Base-by-base conservation (phyloP, 768 basidiomycete species). In the Pleurotus salmoneostramineus region DNA sequence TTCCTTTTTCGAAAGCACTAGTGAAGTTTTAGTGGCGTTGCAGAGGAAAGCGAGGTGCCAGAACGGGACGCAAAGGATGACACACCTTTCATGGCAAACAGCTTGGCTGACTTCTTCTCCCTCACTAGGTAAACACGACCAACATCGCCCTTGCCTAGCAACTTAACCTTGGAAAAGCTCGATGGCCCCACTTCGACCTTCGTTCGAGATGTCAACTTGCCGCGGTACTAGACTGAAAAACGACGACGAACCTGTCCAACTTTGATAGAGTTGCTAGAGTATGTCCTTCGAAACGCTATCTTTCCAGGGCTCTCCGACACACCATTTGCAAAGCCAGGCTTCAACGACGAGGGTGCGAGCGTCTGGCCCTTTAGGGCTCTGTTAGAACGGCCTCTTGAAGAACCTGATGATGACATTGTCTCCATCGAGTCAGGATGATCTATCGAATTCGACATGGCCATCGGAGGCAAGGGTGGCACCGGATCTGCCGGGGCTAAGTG, bases 61-160 rank as follows among this genome's bases (percentile, higher is more conserved):
- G 3, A 27, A 27, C 3, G 21, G 21, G 21, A 27, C 21, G 21
- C 21, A 63, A 60, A 64, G 61, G 60, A 58, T 57, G 43, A 71
- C 83, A 68, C 78, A 94, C 95, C 95, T 86, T 99, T 99, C 97
- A 99, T 99, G 58, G 97, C 97, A 74, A 87, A 99, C 61, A 98
- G 79, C 74, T 96, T 97, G 66, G 87, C 84, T 50, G 87, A 87
- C 82, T 98, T 98, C 85, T 99, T 98, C 78, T 99, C 97, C 65
- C 91, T 84, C 50, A 99, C 97, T 46, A 99, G 83, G 75, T 98
- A 99, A 43, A 99, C 97, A 71, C 96, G 91, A 15, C 97, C 97
- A 48, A 99, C 97, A 72, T 99, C 97, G 47, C 97, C 97, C 71
- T 97, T 94, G 48, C 97, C 97, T n/a, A 98, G 81, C 82, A 99